Conservation (phyloP, 345 rosid genomes). For the Salix udensis region DNA sequence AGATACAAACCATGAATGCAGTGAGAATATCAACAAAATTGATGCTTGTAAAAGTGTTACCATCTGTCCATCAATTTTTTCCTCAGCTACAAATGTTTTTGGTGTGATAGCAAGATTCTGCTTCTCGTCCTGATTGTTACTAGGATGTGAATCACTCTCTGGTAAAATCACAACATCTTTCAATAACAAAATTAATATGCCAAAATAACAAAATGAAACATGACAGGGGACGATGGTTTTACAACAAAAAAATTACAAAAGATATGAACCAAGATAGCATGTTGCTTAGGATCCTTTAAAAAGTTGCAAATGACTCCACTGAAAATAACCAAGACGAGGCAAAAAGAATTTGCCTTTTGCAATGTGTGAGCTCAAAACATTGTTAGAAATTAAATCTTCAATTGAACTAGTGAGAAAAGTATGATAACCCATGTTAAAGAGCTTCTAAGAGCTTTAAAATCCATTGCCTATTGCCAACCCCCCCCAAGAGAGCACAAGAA, state of each 20-base stretch:
- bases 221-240: not conserved
- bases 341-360: not conserved
- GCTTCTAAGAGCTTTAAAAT: not conserved
- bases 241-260: not conserved
- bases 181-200: not conserved
- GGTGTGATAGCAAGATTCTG: slow-evolving; percentile 39
- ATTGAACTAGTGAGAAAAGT: not conserved
- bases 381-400: not conserved
- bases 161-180: slow-evolving; percentile 13
- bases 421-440: not conserved
- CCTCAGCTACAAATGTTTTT: slow-evolving; percentile 56
- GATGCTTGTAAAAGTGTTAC: slow-evolving; percentile 34
- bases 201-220: not conserved
- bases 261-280: not conserved
- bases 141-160: slow-evolving; percentile 43
- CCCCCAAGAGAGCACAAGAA: too few species aligned
- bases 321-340: not conserved
- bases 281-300: not conserved
- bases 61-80: slow-evolving; percentile 67
- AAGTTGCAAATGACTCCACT: not conserved
- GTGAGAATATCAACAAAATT: not conserved
- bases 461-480: not conserved
- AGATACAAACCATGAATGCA: not conserved
- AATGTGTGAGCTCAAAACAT: not conserved
- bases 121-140: slow-evolving; percentile 40